These are phyloP conservation scores for Cochlearia excelsa DNA, from an alignment of 345 rosid genomes.

Conservation along the genomic window DNA sequence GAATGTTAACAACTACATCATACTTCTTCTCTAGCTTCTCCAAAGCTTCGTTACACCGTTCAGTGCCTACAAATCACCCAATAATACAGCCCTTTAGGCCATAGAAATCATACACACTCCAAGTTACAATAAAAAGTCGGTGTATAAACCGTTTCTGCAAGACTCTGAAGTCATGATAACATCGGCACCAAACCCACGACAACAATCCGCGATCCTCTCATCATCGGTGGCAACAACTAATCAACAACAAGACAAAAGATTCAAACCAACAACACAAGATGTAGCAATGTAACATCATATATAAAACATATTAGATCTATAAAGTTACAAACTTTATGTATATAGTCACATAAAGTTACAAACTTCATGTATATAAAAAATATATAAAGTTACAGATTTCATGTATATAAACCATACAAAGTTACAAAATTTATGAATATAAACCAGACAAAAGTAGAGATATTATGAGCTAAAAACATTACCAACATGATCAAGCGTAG, in stretches of 20 bases:
- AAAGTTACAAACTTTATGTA: background rate
- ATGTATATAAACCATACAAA: no score
- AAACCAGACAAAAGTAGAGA: background rate
- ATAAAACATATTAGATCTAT: conserved; percentile 7
- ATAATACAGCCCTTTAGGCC: background rate
- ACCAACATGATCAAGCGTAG: conserved; percentile 86
- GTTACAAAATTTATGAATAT: background rate
- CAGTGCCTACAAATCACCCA: conserved; percentile 54
- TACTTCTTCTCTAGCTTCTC: conserved; percentile 79
- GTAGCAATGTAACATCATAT: background rate
- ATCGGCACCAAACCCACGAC: conserved; percentile 93
- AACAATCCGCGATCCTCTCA: conserved; percentile 82
- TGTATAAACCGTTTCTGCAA: conserved; percentile 71
- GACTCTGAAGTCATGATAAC: conserved; percentile 95
- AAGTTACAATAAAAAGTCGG: background rate
- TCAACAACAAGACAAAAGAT: background rate
- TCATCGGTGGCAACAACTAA: conserved; percentile 97
- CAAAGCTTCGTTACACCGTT: conserved; percentile 86
- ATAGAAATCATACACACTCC: background rate
- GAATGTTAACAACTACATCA: conserved; percentile 90
- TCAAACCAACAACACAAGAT: background rate
- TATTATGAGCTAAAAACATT: conserved; percentile 21
- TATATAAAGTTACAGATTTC: no score
- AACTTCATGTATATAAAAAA: no score
- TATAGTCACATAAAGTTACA: background rate